Evolutionary conservation across 1,284 basidiomycete genomes (phyloP), one percentile per base, ranked within the genome.

Genomic region (Apiotrichum mycotoxinovorans): DNA sequence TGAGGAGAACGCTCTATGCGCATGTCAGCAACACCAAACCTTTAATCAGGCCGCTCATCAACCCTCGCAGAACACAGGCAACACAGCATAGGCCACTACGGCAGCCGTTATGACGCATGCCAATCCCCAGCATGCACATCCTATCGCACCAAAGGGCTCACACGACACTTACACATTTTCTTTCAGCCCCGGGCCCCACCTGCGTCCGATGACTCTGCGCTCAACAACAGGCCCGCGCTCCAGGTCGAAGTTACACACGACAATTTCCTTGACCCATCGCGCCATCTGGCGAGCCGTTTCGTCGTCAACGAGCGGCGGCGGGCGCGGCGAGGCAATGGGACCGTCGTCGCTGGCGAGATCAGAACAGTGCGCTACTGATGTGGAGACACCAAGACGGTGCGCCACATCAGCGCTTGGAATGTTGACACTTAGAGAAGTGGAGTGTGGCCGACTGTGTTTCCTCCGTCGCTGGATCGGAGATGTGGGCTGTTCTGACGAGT

Each of bases 211-310:
- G 83, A 88, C 61, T 86, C 79, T 52, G 1, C 85, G 84, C 62
- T 86, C 84, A 22, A 96, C 81, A 12, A 89, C 85, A 5, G 93
- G 93, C 0, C 92, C 93, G 44, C 87, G 79, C 64, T 94, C 90
- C 46, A 92, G 73, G 74, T 94, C 91, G 68, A 95, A 94, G 66
- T 93, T 85, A 81, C 91, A 90, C 54, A 92, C 81, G 26, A 85
- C 87, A 52, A 93, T 81, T 22, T 86, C 84, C 63, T 88, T 74
- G n/a, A 89, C 84, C 90, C 89, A 94, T 57, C 87, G 78, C 30
- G 81, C 79, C 75, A 94, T 80, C 46, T 76, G 81, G 15, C 67
- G 64, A 3, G 84, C 66, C 26, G 81, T 81, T 11, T 79, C 80
- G 1, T 76, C 66, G 23, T 84, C 79, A 44, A 89, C 61, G 38